Evolutionary conservation across 345 rosid genomes (phyloP), one percentile per base, ranked within the genome.

Genomic region (Durio zibethinus): DNA sequence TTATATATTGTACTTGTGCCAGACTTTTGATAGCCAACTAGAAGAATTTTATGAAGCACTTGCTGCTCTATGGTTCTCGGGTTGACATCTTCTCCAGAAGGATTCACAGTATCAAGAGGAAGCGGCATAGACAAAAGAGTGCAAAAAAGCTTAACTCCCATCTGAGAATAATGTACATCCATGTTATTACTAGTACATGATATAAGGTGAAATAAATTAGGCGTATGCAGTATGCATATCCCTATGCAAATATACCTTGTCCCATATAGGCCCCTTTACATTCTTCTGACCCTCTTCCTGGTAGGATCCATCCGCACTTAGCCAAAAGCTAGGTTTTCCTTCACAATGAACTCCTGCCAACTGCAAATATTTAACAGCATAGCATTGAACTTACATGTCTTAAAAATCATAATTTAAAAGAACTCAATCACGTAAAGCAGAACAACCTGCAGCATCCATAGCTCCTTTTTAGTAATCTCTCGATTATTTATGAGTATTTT

Each of bases 1-100:
- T 93, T 95, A 84, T 89, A 92, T 72, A 95, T 80, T 54, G 99
- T 90, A 76, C 97, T 86, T 2, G 94, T 88, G 80, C 99, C 99
- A 36, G 97, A 91, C 71, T 91, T 91, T 77, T 82, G 85, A 57
- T 76, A 79, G 78, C 97, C 98, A 35, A 93, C 86, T 60, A 96
- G 88, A 81, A 96, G 93, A 82, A 92, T 86, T 73, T 83, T 93
- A 67, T 54, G 70, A 71, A 85, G 82, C 72, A 18, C 67, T 77
- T 83, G 86, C 61, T 80, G 84, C 48, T 77, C 86, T 64, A 1
- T 21, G 36, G 50, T 60, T 61, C 67, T 54, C n/a, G 25, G 25
- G 76, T 16, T 25, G 11, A 33, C 84, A 81, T 84, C 89, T 43
- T 86, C 90, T 4, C 80, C 84, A 31, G 76, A 11, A 27, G 81